Evolutionary conservation across 2,329 filamentous ascomycete genomes (phyloP).

Genomic region (Aspergillus fructus): DNA sequence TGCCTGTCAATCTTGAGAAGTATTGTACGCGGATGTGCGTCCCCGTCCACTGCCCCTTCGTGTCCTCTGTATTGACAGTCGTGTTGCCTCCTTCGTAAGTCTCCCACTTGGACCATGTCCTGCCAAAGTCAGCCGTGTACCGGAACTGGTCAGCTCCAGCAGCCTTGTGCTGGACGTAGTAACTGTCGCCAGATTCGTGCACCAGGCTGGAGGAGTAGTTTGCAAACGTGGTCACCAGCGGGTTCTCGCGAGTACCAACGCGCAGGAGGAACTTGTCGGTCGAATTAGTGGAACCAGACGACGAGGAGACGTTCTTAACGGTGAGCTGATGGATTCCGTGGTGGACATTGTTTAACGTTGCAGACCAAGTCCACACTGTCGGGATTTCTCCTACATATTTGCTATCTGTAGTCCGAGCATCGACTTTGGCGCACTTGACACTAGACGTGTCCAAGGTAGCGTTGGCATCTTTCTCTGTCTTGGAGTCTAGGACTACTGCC

Average conservation of each 20-base stretch:
- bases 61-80: conserved; percentile 48
- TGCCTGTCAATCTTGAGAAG: conserved; percentile 60
- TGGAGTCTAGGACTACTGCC: conserved; percentile 54
- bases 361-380: conserved; percentile 51
- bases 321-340: conserved; percentile 62
- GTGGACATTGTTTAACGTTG: conserved; percentile 55
- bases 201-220: conserved; percentile 61
- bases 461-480: conserved; percentile 46
- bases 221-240: conserved; percentile 58
- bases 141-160: conserved; percentile 63
- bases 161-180: conserved; percentile 57
- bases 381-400: too few species aligned
- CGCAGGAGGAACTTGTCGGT: conserved; percentile 64
- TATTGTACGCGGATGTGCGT: conserved; percentile 65
- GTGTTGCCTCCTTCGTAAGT: too few species aligned
- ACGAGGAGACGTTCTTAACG: conserved; percentile 33
- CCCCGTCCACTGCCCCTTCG: conserved; percentile 57
- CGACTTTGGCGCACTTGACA: conserved; percentile 47
- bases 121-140: conserved; percentile 63
- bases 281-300: conserved; percentile 42
- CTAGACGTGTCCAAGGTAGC: conserved; percentile 47
- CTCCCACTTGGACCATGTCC: conserved; percentile 15
- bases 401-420: conserved; percentile 20
- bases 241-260: conserved; percentile 58
- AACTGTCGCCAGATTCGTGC: conserved; percentile 42